These are phyloP conservation scores for Paramyrothecium roridum DNA, from an alignment of 2,329 filamentous ascomycete species.

Conservation along the genomic window DNA sequence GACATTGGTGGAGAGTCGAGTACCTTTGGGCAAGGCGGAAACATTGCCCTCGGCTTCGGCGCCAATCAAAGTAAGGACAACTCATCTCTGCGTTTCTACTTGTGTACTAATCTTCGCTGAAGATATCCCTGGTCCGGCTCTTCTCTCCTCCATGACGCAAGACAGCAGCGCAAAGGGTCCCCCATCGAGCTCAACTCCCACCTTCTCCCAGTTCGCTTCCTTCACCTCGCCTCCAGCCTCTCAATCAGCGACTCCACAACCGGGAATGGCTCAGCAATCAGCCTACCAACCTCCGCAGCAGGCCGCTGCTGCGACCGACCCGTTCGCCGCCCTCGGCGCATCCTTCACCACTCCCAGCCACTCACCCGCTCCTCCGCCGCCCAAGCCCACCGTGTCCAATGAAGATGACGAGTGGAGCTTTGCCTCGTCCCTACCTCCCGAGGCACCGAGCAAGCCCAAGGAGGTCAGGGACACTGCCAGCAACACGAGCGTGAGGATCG, in stretches of 20 bases:
- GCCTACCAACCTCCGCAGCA: conserved; percentile 38
- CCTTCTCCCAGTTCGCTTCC: conserved; percentile 53
- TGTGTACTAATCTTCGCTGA: conserved; percentile 11
- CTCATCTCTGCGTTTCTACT: not conserved
- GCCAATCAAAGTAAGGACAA: conserved; percentile 59
- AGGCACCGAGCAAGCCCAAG: conserved; percentile 49
- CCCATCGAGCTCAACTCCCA: conserved; percentile 39
- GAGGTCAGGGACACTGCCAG: conserved; percentile 66
- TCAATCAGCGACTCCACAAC: conserved; percentile 51
- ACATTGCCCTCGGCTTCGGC: conserved; percentile 79
- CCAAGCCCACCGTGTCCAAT: conserved; percentile 28
- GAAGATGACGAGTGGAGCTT: conserved; percentile 96
- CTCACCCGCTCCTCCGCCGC: conserved; percentile 19
- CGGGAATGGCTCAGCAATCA: conserved; percentile 42
- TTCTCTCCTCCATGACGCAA: conserved; percentile 63
- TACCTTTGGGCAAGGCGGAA: conserved; percentile 70
- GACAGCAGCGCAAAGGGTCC: conserved; percentile 52
- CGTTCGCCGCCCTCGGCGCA: conserved; percentile 48
- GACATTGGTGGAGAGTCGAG: conserved; percentile 66
- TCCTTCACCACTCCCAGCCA: conserved; percentile 18
- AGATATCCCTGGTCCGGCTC: conserved; percentile 63
- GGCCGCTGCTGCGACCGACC: conserved; percentile 35
- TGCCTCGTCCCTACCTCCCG: conserved; percentile 74
- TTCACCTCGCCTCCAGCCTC: conserved; percentile 52
- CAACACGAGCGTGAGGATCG: conserved; percentile 67